Base-by-base conservation (phyloP, 2,329 filamentous ascomycete genomes). In the Lecanoromycetidae sp. region DNA sequence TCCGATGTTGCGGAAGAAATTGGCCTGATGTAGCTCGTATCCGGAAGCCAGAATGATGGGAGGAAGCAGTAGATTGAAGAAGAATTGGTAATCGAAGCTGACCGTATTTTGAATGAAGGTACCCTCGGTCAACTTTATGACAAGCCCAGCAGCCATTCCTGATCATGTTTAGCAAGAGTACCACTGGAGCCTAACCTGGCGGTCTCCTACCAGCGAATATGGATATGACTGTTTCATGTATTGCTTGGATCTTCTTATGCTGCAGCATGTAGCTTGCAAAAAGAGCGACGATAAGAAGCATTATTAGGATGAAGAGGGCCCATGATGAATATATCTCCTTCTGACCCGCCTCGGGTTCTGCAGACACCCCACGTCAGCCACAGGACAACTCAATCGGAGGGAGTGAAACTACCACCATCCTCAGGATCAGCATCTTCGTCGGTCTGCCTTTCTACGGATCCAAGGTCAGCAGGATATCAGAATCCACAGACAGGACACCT, bases 1-100 rank as follows among this genome's bases (percentile, higher is more conserved):
- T 52, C 91, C 90, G 52, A 96, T 94, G 60, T 98, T 94, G 55
- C 90, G 83, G 68, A 98, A 98, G 75, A 98, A 98, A 69, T 98
- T 98, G 57, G 86, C 88, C 69, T 98, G 91, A 64, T 98, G 91
- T 52, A 98, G 68, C 66, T 98, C 91, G 68, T 96, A 98, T 46
- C 91, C 91, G 13, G 90, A 95, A 13, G 88, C 90, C 23, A 98
- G 75, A 62, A 98, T 98, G 62, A 98, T 98, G 48, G 91, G 91
- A 30, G 91, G 91, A n/a, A 98, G 83, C 10, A 98, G 78, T 37
- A 98, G 77, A 66, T 98, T 98, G 74, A 98, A 98, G 74, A 98
- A 98, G 72, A 96, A 94, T 62, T 96, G 88, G 64, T 95, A 95
- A 70, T 96, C 84, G 72, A 98, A 98, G 66, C 83, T 94, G 60